These are phyloP conservation scores for Phylloporus sp. DNA, from an alignment of 768 basidiomycete genomes.

Conservation along the genomic window DNA sequence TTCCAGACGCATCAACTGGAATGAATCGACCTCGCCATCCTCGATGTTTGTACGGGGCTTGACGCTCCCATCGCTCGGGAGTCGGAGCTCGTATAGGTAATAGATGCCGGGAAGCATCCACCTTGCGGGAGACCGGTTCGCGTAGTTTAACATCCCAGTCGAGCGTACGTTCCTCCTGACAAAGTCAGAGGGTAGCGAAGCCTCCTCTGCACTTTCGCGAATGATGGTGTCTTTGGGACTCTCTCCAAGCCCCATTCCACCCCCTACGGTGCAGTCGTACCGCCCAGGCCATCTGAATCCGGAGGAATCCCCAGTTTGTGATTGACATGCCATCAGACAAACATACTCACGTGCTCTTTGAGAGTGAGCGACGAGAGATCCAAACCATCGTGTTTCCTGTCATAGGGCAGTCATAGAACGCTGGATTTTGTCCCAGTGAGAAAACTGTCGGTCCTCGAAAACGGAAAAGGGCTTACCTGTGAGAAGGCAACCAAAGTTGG, in stretches of 20 bases:
- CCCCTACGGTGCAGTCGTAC: conserved; percentile 43
- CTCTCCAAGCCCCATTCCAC: conserved; percentile 41
- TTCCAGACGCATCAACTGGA: conserved; percentile 36
- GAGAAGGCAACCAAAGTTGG: conserved; percentile 44
- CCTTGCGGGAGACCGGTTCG: conserved; percentile 39
- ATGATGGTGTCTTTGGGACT: conserved; percentile 35
- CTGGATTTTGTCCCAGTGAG: conserved; percentile 11
- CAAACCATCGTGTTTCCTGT: conserved; percentile 32
- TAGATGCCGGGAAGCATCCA: conserved; percentile 45
- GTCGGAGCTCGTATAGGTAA: conserved; percentile 41
- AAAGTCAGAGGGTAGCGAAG: conserved; percentile 36
- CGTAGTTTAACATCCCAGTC: conserved; percentile 38
- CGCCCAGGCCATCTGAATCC: conserved; percentile 28
- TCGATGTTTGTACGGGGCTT: conserved; percentile 32
- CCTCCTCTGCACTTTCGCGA: conserved; percentile 43
- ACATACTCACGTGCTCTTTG: conserved; percentile 37
- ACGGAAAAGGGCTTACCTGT: conserved; percentile 26
- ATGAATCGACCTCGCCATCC: conserved; percentile 42
- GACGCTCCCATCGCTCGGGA: conserved; percentile 34
- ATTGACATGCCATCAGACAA: neutral
- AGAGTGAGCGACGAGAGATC: conserved; percentile 39
- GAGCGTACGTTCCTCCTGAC: conserved; percentile 31
- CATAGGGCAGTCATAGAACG: conserved; percentile 32
- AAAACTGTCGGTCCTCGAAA: neutral
- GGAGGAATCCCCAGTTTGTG: too few relatives aligned